Evolutionary conservation across 1,139 yeast species (phyloP).

Genomic region (Diutina sp.): DNA sequence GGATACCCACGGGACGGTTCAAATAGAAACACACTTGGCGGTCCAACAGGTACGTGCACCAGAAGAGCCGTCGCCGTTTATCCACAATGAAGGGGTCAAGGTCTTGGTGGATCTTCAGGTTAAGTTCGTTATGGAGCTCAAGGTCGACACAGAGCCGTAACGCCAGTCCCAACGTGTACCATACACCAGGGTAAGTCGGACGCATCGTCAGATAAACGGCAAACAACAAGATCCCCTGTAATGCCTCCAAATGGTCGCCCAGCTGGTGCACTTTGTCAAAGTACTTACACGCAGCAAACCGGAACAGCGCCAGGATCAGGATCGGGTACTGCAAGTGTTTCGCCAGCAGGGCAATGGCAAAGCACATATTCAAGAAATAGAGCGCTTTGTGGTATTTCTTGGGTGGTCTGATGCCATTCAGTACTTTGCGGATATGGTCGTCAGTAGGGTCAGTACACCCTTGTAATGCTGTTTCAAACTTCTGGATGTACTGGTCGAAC

Average conservation of each 20-base stretch:
- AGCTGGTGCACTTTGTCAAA: constrained; percentile 48
- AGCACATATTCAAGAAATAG: constrained; percentile 59
- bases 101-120: constrained; percentile 12
- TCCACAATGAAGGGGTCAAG: constrained; percentile 47
- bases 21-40: constrained; percentile 64
- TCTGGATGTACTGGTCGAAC: constrained; percentile 24
- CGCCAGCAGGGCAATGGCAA: constrained; percentile 72
- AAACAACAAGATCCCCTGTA: constrained; percentile 59
- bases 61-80: constrained; percentile 64
- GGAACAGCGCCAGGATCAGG: constrained; percentile 59
- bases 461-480: constrained; percentile 12
- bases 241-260: constrained; percentile 49
- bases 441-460: neutral
- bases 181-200: constrained; percentile 78
- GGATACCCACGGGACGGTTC: constrained; percentile 65
- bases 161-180: constrained; percentile 82
- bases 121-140: constrained; percentile 54
- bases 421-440: constrained; percentile 1
- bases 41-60: constrained; percentile 84
- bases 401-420: constrained; percentile 21
- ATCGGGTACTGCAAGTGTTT: constrained; percentile 60
- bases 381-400: constrained; percentile 25
- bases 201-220: constrained; percentile 65
- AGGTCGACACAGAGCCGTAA: constrained; percentile 69
- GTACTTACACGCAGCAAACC: constrained; percentile 52